Conservation (phyloP, 108 stramenopile species). For the Discostella stelligeroides region DNA sequence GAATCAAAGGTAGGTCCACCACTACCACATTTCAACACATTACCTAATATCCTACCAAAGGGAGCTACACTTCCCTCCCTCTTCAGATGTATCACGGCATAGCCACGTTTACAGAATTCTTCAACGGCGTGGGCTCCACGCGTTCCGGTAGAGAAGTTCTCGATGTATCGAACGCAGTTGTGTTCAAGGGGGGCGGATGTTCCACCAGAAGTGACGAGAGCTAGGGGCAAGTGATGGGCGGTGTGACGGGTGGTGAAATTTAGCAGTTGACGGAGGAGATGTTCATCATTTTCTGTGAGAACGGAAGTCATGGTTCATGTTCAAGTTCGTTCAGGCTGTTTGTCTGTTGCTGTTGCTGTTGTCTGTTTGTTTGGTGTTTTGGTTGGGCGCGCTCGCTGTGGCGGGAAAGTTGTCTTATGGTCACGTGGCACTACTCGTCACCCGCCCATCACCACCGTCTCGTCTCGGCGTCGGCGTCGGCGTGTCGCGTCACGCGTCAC, state of each 20-base stretch:
- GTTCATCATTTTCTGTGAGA: slow-evolving; percentile 8
- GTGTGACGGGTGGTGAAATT: slow-evolving; percentile 65
- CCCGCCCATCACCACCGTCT: no score
- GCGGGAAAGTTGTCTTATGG: no score
- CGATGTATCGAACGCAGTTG: slow-evolving; percentile 88
- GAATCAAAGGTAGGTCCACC: slow-evolving; percentile 55
- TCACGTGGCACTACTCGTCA: no score
- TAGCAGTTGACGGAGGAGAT: slow-evolving; percentile 32
- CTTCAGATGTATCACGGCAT: slow-evolving; percentile 91
- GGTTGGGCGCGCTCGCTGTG: no score
- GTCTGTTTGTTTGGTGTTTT: not conserved
- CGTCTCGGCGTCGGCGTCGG: not conserved
- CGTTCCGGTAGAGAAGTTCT: slow-evolving; percentile 94
- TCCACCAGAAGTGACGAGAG: slow-evolving; percentile 88
- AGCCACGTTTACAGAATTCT: slow-evolving; percentile 84
- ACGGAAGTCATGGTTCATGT: slow-evolving; percentile 6
- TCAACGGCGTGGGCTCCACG: slow-evolving; percentile 92
- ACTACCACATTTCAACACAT: slow-evolving; percentile 53
- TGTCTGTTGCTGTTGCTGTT: no score
- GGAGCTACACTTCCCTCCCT: slow-evolving; percentile 78
- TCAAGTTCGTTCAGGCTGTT: no score
- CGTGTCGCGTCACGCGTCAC: not conserved
- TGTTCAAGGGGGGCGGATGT: slow-evolving; percentile 87
- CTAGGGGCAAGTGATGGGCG: slow-evolving; percentile 80
- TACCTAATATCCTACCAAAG: slow-evolving; percentile 70